phyloP scores from a whole-genome alignment of 202 grass and related monocot genomes.

The Digitaria exilis region DNA sequence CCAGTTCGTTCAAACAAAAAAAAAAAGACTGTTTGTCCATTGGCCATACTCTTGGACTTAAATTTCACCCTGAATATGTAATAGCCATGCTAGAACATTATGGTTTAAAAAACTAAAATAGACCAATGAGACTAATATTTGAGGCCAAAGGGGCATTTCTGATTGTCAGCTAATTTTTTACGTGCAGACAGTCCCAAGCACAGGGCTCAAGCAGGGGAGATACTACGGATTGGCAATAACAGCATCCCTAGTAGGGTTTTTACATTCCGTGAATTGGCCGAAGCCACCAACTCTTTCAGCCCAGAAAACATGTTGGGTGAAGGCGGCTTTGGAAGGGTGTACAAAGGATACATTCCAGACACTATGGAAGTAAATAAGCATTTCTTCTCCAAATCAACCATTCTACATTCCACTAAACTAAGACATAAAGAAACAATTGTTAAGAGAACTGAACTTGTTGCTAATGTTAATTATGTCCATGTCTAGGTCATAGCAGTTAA shows the following conservation, averaged over 20 bases:
- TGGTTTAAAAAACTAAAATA: neutral
- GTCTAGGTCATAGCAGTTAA: slow-evolving; percentile 80
- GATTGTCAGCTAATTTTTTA: neutral
- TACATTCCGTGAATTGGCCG: slow-evolving; percentile 65
- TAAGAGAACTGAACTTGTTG: slow-evolving; percentile 29
- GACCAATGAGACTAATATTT: neutral
- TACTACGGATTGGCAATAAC: slow-evolving; percentile 78
- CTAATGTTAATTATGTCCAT: slow-evolving; percentile 30
- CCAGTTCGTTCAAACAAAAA: no score
- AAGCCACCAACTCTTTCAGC: slow-evolving; percentile 76
- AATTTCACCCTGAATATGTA: neutral
- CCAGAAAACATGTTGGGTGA: slow-evolving; percentile 74
- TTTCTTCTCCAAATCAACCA: slow-evolving; percentile 7
- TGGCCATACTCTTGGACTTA: slow-evolving; percentile 1
- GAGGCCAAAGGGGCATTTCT: neutral
- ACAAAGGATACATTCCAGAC: slow-evolving; percentile 65
- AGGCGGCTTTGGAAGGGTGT: slow-evolving; percentile 94
- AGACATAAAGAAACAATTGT: slow-evolving; percentile 9
- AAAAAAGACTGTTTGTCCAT: no score
- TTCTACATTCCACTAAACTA: slow-evolving; percentile 28
- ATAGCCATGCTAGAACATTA: neutral
- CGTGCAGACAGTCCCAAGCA: slow-evolving; percentile 69
- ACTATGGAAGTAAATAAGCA: slow-evolving; percentile 61
- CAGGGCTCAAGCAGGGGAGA: slow-evolving; percentile 70
- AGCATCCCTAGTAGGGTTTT: slow-evolving; percentile 81